Base-by-base conservation (phyloP, 208 protist species). In the Leishmania mexicana region DNA sequence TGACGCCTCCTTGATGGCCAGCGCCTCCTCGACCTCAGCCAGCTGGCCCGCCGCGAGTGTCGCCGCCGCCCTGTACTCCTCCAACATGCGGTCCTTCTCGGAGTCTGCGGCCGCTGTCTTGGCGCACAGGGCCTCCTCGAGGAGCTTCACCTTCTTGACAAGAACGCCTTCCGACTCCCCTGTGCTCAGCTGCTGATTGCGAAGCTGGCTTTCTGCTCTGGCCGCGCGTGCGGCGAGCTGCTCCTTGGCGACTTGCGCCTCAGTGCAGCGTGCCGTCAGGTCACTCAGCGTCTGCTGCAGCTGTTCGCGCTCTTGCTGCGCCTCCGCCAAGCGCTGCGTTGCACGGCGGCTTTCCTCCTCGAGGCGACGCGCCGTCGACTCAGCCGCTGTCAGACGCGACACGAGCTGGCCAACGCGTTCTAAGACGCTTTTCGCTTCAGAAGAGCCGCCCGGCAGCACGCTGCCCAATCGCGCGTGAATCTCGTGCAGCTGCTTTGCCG, bases 221-320 rank as follows among this genome's bases (percentile, higher is more conserved):
- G 42, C 31, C 10, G 81, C 60, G 6, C 73, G 76, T 31, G 71
- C 49, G 15, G 60, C 58, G 15, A 85, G 76, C 72, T 85, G 82
- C 53, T 85, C 82, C 82, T 81, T 85, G 57, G 70, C 76, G 35
- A 85, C 42, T 11, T 72, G 77, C 76, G 81, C 24, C 73, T 85
- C 82, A 1, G 82, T 68, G 78, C 71, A 81, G 60, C 78, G 83
- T 31, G 31, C 74, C 1, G 83, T 85, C 40, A 85, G 40, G 51
- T 80, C 76, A 53, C 76, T 83, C 75, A 85, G 38, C 28, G 74
- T 82, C 58, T 80, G 71, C 72, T 81, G 80, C 53, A 87, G 58
- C 49, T 79, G 84, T 54, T 85, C 80, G 4, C 79, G 76, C 67
- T 87, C 84, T 58, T 79, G 74, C 77, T 84, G 80, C 67, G 64